Percentiles rank a stretch among this genome's conserved stretches.
phyloP scores from a whole-genome alignment of 1,284 basidiomycete genomes.

The Moesziomyces parantarcticus region DNA sequence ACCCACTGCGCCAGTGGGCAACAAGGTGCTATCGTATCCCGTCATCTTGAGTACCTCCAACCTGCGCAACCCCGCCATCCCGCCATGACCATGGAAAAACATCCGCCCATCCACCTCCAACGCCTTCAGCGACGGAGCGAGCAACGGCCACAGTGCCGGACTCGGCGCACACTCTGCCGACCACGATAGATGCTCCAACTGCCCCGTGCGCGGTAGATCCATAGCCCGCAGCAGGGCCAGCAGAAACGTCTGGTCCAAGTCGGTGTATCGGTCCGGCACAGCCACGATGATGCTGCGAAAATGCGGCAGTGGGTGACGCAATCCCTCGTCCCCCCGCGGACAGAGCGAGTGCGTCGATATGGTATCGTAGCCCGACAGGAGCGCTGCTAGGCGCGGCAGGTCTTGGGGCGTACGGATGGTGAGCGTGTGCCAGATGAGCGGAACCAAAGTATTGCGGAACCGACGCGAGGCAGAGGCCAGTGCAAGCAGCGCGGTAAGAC shows the following conservation, averaged over 20 bases:
- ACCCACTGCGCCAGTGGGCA: slow-evolving; percentile 20
- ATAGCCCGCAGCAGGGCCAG: slow-evolving; percentile 22
- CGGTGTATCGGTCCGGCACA: slow-evolving; percentile 27
- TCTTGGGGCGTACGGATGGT: slow-evolving; percentile 29
- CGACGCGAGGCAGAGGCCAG: slow-evolving; percentile 10
- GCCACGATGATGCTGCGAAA: slow-evolving; percentile 16
- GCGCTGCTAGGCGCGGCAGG: slow-evolving; percentile 13
- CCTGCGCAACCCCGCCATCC: slow-evolving; percentile 8
- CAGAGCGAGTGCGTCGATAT: background rate
- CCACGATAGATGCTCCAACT: slow-evolving; percentile 27
- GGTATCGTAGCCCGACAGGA: slow-evolving; percentile 22
- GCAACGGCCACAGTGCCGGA: slow-evolving; percentile 18
- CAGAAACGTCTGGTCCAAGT: slow-evolving; percentile 28
- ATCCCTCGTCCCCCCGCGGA: background rate
- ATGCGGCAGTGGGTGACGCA: slow-evolving; percentile 21
- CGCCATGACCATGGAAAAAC: slow-evolving; percentile 32
- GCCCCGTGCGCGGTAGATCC: slow-evolving; percentile 9
- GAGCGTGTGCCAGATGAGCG: slow-evolving; percentile 28
- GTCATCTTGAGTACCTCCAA: slow-evolving; percentile 32
- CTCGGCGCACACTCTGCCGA: slow-evolving; percentile 20
- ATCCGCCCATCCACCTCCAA: slow-evolving; percentile 28
- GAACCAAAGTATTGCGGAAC: slow-evolving; percentile 17
- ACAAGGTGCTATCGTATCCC: slow-evolving; percentile 35
- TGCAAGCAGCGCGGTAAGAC: slow-evolving; percentile 4
- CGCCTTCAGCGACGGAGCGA: slow-evolving; percentile 7